Base-by-base conservation (phyloP, 352 stramenopile genomes). In the Pythium myriotylum region DNA sequence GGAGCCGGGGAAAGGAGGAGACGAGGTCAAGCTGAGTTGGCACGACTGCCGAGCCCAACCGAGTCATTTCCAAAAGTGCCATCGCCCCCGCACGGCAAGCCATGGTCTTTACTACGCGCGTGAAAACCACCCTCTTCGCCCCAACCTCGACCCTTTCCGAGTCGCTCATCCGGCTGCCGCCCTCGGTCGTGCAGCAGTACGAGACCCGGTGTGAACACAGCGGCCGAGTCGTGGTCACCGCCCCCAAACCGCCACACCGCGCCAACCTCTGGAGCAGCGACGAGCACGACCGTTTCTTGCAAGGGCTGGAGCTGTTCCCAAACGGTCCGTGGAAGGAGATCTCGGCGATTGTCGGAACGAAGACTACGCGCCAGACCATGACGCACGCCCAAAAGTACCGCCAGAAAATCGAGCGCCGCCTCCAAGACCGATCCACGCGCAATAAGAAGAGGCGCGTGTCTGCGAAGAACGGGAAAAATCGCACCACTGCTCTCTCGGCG, bases 311-410 rank as follows among this genome's bases (percentile, higher is more conserved):
- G 53, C 56, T 80, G n/a, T 89, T 79, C 62, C 80, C 80, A 26
- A 77, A 68, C 4, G 77, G 77, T 0, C 77, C 80, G n/a, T 89
- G 80, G 80, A 87, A 88, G 42, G 67, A 77, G 35, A 86, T 90
- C 46, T 79, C 81, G 20, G 73, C 72, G 0, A 62, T 85, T 33
- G 74, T 88, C 13, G 67, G 74, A 26, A 85, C 77, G 0, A 73
- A 80, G 40, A 88, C 80, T 1, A 84, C 91, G 3, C 89, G 93
- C n/a, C 95, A 99, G 70, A 98, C 97, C 40, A 84, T 84, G 42
- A 96, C 84, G n/a, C 94, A 98, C 61, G 92, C 92, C 3, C 92
- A 98, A 74, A 98, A 98, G 66, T 98, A 98, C 68, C 78, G 81
- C 48, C 75, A 89, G 65, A 91, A 91, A 68, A 81, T 86, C 46